Percentiles rank a stretch among this genome's conserved stretches.
These are phyloP conservation scores for Aureobasidium sp. DNA, from an alignment of 2,329 filamentous ascomycete genomes.

Conservation along the genomic window DNA sequence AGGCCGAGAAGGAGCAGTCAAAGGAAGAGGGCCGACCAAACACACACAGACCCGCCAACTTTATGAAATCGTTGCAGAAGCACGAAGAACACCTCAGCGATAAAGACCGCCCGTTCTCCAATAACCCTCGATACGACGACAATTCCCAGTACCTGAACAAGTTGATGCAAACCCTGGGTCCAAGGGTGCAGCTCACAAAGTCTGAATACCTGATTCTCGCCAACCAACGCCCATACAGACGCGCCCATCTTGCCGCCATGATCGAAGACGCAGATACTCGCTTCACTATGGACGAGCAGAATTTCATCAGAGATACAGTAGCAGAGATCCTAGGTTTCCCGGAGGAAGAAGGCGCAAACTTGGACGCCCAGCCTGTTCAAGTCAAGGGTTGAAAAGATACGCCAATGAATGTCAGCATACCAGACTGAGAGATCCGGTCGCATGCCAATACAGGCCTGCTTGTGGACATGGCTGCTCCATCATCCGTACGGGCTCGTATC, in stretches of 20 bases:
- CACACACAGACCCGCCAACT: conserved; percentile 24
- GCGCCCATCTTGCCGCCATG: conserved; percentile 30
- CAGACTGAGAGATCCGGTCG: not conserved
- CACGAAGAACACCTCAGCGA: conserved; percentile 20
- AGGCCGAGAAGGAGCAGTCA: conserved; percentile 25
- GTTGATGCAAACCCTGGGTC: conserved; percentile 23
- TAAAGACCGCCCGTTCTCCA: conserved; percentile 19
- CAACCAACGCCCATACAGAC: conserved; percentile 28
- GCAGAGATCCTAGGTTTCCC: conserved; percentile 19
- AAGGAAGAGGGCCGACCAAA: conserved; percentile 20
- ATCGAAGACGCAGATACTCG: conserved; percentile 30
- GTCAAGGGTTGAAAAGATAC: not conserved
- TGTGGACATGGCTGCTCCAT: not conserved
- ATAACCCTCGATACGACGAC: conserved; percentile 21
- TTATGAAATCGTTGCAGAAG: conserved; percentile 19
- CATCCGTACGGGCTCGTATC: not conserved
- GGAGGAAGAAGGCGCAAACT: not conserved
- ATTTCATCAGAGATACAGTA: conserved; percentile 26
- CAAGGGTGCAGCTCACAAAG: conserved; percentile 29
- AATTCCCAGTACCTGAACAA: conserved; percentile 20
- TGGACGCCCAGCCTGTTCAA: not conserved
- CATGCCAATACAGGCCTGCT: not conserved
- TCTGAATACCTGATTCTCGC: conserved; percentile 29
- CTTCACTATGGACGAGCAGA: conserved; percentile 28
- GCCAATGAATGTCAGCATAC: not conserved